Percentiles rank a stretch among this genome's conserved stretches.
Evolutionary conservation across 305 asterid species (phyloP).

Genomic region (Fraxinus velutina): DNA sequence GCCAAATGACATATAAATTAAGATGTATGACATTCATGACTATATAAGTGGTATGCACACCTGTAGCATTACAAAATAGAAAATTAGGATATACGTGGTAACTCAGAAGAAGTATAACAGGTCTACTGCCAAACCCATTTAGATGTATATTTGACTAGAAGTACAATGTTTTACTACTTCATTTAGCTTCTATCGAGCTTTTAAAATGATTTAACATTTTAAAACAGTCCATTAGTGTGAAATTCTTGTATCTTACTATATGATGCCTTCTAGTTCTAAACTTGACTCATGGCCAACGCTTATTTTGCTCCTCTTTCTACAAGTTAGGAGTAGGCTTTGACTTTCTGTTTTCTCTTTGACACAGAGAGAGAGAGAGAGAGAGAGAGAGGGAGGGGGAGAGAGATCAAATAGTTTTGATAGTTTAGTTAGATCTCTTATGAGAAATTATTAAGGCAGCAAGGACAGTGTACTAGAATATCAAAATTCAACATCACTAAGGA

Average conservation of each 20-base stretch:
- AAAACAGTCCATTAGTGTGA: neutral
- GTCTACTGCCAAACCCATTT: neutral
- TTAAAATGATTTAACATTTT: neutral
- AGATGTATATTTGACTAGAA: neutral
- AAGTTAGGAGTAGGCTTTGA: neutral
- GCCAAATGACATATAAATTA: constrained; percentile 28
- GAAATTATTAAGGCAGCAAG: neutral
- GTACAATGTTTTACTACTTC: neutral
- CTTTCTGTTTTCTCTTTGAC: neutral
- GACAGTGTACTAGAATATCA: neutral
- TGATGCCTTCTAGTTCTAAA: neutral
- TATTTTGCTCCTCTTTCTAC: neutral
- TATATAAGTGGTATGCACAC: neutral
- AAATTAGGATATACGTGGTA: constrained; percentile 14
- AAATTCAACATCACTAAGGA: neutral
- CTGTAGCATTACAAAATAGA: neutral
- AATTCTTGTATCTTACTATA: neutral
- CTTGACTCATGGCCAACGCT: neutral
- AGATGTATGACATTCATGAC: constrained; percentile 6
- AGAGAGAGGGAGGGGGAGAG: neutral
- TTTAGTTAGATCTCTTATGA: neutral
- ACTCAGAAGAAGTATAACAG: neutral
- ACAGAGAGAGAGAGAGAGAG: neutral
- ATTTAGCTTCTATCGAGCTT: neutral
- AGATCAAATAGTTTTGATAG: neutral